Percentiles rank a stretch among this genome's conserved stretches.
Evolutionary conservation across 2,329 filamentous ascomycete genomes (phyloP).

Genomic region (Dothistroma pini): DNA sequence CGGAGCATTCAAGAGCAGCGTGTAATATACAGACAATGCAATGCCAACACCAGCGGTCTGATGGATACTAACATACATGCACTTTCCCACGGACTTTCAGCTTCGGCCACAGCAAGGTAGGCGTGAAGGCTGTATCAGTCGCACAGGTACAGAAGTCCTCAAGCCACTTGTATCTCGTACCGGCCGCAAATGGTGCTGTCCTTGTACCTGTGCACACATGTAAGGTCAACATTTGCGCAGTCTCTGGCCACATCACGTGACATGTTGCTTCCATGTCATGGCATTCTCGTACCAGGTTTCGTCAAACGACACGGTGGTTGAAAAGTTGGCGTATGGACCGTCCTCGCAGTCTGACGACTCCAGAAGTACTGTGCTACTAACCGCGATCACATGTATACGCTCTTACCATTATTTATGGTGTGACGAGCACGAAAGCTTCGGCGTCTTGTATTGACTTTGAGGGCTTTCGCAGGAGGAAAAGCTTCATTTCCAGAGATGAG

Average conservation of each 20-base stretch:
- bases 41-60: slow-evolving; percentile 2
- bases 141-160: not conserved
- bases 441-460: not conserved
- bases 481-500: not conserved
- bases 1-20: slow-evolving; percentile 6
- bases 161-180: not conserved
- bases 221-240: no score
- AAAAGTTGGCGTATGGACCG: no score
- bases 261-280: no score
- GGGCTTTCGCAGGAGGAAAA: not conserved
- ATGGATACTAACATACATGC: not conserved
- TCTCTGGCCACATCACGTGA: no score
- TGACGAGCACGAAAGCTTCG: not conserved
- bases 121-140: not conserved
- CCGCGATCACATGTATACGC: no score
- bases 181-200: no score
- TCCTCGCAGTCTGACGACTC: no score
- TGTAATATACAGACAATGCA: slow-evolving; percentile 12
- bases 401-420: not conserved
- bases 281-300: no score
- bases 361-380: no score
- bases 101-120: not conserved
- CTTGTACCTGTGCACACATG: no score
- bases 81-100: not conserved
- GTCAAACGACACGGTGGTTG: no score